Evolutionary conservation across 2,329 filamentous ascomycete genomes (phyloP).

Genomic region (Paradendryphiella salina): DNA sequence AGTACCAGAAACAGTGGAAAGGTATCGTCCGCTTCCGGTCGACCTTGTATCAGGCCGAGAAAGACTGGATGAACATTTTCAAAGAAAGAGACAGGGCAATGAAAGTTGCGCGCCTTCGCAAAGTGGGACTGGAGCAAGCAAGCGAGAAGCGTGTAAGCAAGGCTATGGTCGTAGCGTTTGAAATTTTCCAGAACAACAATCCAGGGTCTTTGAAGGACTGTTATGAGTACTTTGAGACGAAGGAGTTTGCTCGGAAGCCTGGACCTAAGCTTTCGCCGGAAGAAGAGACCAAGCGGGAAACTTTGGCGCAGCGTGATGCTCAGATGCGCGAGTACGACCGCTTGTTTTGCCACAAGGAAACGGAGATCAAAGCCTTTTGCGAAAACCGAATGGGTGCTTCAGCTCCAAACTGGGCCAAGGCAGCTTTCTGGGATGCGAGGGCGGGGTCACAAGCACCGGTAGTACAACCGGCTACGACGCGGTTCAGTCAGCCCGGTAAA

Average conservation of each 20-base stretch:
- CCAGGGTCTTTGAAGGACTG: neutral
- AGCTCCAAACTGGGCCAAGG: neutral
- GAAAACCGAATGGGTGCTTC: neutral
- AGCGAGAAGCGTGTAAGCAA: neutral
- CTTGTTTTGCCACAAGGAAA: neutral
- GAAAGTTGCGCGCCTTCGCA: neutral
- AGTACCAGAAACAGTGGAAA: neutral
- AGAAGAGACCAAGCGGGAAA: neutral
- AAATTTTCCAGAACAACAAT: neutral
- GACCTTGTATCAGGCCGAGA: neutral
- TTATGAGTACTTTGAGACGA: too few species aligned
- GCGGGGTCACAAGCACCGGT: rapidly evolving
- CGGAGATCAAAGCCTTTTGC: neutral
- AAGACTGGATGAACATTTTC: neutral
- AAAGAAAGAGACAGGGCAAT: neutral
- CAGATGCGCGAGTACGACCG: neutral
- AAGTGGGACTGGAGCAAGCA: neutral
- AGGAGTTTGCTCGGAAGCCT: neutral
- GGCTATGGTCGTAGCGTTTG: neutral
- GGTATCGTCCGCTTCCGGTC: neutral
- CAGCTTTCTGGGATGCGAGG: neutral
- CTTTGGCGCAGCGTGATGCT: neutral
- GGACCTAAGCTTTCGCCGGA: neutral
- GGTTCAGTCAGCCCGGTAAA: neutral
- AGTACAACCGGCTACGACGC: too few species aligned